Evolutionary conservation across 768 basidiomycete genomes (phyloP), one percentile per base, ranked within the genome.

Genomic region (Cystobasidium ongulense): DNA sequence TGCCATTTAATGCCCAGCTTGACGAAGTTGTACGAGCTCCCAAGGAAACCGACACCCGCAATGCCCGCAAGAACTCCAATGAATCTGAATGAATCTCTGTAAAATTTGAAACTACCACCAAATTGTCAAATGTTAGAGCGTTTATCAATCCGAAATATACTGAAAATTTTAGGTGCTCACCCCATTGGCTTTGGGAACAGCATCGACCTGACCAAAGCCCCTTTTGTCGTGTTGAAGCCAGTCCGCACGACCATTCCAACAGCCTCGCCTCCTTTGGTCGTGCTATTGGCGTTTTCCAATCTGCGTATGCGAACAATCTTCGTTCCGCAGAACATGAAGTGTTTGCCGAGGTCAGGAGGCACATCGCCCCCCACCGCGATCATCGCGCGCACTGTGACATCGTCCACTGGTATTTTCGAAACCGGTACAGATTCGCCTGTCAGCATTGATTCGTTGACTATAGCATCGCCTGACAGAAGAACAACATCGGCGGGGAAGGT

Each of bases 401-500:
- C 89, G 78, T 88, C 92, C 73, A 89, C 85, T 0, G 94, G 89
- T 23, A 86, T 82, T 80, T 99, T 99, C 80, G 90, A 90, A 64
- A 99, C 92, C 1, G 96, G 96, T 0, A 99, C 91, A 76, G 93
- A 96, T 82, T 99, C 96, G 15, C 96, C 96, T 0, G 96, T 98
- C 27, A 99, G 86, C 96, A 99, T 98, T 75, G 92, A 95, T 82
- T 99, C 96, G 80, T 98, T 98, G 63, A 98, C 89, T 73, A 99
- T 95, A 0, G 93, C 92, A 80, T 99, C 96, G 0, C 96, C 96
- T 1, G 92, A 91, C 33, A 99, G 87, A 8, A 99, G 85, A 76
- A 97, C 86, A 75, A 95, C 84, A 80, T 99, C 96, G 17, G 91
- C 90, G 1, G 96, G 96, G 76, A 99, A 84, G 36, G 88, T 81